Base-by-base conservation (phyloP, 2,329 filamentous ascomycete species). In the Cladorrhinum sp. region DNA sequence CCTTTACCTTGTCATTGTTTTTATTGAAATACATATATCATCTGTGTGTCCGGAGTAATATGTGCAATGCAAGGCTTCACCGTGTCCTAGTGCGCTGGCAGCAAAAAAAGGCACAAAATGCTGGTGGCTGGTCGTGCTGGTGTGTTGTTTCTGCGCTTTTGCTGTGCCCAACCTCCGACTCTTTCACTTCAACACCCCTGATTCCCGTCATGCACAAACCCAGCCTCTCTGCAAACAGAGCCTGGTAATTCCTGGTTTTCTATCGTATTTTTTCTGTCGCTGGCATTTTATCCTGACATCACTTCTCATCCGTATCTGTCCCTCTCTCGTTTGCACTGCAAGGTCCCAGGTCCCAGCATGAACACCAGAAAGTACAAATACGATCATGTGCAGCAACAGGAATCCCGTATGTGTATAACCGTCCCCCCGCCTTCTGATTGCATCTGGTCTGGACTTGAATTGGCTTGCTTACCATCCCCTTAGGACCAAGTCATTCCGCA, bases 41-140 rank as follows among this genome's bases (percentile, higher is more conserved):
- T 33, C 50, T 24, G 39, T 55, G 26, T 28, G 26, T 28, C 26
- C 26, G n/a, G n/a, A n/a, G n/a, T n/a, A n/a, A 28, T 28, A 28
- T 28, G 26, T 4, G 26, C 26, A 28, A 39, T 55, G 53, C 33
- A 55, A 39, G 33, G 51, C 53, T 18, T 55, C 53, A 39, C 39
- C 26, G 26, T 28, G 9, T 28, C 36, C 39, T 36, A 55, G 33
- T 21, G 28, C 28, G 18, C 26, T 28, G 24, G 24, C 21, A 24
- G 6, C n/a, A 36, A 14, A 30, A n/a, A 36, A 16, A 10, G 33
- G 2, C 16, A 33, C 36, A 24, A 39, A 55, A 55, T 42, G 39
- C 30, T 55, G 53, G 53, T 55, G 53, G 53, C 53, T 55, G 53
- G 53, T 55, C n/a, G n/a, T 42, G 39, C 30, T 55, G 53, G 53